phyloP scores from a whole-genome alignment of 805 yeast genomes.

The Metschnikowia anglica region DNA sequence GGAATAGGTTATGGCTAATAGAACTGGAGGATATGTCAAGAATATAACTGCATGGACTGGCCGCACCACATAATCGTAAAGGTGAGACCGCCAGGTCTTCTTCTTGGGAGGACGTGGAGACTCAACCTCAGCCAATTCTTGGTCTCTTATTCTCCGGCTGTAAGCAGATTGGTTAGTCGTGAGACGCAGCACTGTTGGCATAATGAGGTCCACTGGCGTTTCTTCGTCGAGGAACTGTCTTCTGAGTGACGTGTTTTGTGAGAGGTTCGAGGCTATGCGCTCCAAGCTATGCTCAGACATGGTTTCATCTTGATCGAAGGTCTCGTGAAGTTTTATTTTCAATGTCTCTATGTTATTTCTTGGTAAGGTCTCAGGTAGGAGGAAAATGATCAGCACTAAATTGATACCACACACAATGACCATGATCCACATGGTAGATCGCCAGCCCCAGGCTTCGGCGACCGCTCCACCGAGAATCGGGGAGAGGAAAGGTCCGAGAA shows the following conservation, averaged over 20 bases:
- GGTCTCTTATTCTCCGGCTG: slow-evolving; percentile 29
- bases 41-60: slow-evolving; percentile 65
- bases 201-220: slow-evolving; percentile 39
- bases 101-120: neutral
- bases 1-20: slow-evolving; percentile 61
- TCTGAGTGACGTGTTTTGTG: slow-evolving; percentile 20
- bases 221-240: slow-evolving; percentile 23
- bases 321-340: slow-evolving; percentile 9
- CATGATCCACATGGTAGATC: slow-evolving; percentile 85
- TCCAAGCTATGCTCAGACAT: slow-evolving; percentile 26
- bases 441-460: slow-evolving; percentile 74
- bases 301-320: slow-evolving; percentile 6
- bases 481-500: slow-evolving; percentile 75
- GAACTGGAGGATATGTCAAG: slow-evolving; percentile 71
- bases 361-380: slow-evolving; percentile 79
- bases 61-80: slow-evolving; percentile 49
- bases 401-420: slow-evolving; percentile 63
- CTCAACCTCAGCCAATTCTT: slow-evolving; percentile 19
- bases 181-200: slow-evolving; percentile 39
- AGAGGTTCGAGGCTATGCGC: slow-evolving; percentile 34
- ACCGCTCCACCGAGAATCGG: slow-evolving; percentile 80
- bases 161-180: slow-evolving; percentile 35
- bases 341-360: slow-evolving; percentile 54
- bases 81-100: slow-evolving; percentile 4
- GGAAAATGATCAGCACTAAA: slow-evolving; percentile 48